Evolutionary conservation across 129 eudicot species (phyloP), one percentile per base, ranked within the genome.

Genomic region (Glebionis coronaria): DNA sequence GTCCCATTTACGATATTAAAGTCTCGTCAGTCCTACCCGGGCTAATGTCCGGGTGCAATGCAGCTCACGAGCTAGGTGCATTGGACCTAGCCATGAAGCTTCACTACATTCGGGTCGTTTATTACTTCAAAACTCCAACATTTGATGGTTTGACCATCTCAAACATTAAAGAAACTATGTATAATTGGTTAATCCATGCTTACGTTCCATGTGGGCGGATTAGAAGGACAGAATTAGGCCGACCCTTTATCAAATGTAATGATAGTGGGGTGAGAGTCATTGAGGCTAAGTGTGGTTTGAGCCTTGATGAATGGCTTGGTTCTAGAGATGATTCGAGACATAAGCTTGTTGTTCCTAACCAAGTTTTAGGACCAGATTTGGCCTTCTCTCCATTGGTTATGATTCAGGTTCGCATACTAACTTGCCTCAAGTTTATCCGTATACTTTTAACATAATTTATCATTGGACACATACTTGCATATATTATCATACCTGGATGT

Each of bases 51-150:
- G 81, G 85, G 7, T 53, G 72, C 11, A 75, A 84, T 55, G 63
- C 23, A 21, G 12, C n/a, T 3, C 82, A 79, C 15, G 95, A 85
- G 81, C 96, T 95, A 42, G 79, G 28, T 1, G 72, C 73, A 66
- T 69, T 88, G 62, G 94, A 88, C 80, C 77, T 88, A 75, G 90
- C 96, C 80, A 83, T 88, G 96, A 91, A 85, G 79, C 83, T 91
- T 19, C 97, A 91, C 78, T 91, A 91, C 78, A 68, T 88, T 5
- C 87, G 81, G 31, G 73, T 77, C 0, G 83, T 88, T 1, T 91
- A 88, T 54, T 83, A 85, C 65, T 88, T 91, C 51, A 67, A 35
- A 20, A 58, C 74, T 21, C 82, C 80, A 15, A 67, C 87, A 0
- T 75, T 85, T 63, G 74, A 77, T 25, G 88, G 81, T 8, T 23